phyloP scores from a whole-genome alignment of 2,329 filamentous ascomycete species.

The Botrytis aclada region DNA sequence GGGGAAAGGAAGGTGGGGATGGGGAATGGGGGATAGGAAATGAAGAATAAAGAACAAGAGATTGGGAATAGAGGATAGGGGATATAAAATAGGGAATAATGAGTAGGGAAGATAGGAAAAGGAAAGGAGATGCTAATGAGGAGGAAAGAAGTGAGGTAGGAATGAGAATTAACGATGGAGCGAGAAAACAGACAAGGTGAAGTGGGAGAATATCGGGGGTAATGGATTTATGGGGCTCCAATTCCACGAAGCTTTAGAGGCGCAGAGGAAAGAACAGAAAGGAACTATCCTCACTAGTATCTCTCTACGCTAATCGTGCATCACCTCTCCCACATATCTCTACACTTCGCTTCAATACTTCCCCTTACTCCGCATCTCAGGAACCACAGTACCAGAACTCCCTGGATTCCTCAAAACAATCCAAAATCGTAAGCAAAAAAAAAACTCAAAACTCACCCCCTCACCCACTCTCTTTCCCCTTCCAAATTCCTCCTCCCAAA shows the following conservation, averaged over 20 bases:
- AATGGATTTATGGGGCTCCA: neutral
- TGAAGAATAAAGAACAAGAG: too few relatives aligned
- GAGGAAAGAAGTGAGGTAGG: neutral
- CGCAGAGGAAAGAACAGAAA: neutral
- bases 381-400: neutral
- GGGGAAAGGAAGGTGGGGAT: too few relatives aligned
- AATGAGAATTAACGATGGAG: neutral
- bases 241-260: too few relatives aligned
- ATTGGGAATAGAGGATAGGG: too few relatives aligned
- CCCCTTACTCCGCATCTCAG: neutral
- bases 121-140: neutral
- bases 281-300: neutral
- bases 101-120: too few relatives aligned
- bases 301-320: neutral
- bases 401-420: accelerated
- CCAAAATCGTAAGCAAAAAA: neutral
- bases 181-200: neutral
- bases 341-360: too few relatives aligned
- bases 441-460: neutral
- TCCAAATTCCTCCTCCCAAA: conserved; percentile 29
- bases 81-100: too few relatives aligned
- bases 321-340: neutral
- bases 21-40: too few relatives aligned
- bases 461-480: neutral
- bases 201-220: too few relatives aligned